Evolutionary conservation across 176 grass and related monocot genomes (phyloP), one percentile per base, ranked within the genome.

Genomic region (Oryza glumipatula): DNA sequence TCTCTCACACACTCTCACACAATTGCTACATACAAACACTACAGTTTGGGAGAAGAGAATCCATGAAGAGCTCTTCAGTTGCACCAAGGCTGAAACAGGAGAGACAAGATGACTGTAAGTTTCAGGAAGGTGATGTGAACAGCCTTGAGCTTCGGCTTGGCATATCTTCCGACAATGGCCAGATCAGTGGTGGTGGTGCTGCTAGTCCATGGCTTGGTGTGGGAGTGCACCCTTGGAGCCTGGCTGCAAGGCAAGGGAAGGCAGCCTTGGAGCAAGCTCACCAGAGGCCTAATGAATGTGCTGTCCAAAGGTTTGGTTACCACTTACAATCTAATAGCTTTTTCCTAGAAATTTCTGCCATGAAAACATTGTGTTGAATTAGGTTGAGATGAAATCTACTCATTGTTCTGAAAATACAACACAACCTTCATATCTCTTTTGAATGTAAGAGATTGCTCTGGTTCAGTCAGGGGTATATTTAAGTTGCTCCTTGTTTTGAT

Each of bases 71-170:
- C 21, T 49, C 84, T 71, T 65, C 79, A n/a, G 65, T 52, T 82
- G 76, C 74, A 52, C 64, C 58, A 78, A 80, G 41, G n/a, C 69
- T 84, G 52, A 82, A 85, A 85, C 81, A 82, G 23, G 81, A 82
- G 79, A 68, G 85, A 74, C 54, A 30, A 79, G 44, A 48, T 48
- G 79, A 23, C 46, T 69, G 43, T 3, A 67, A 67, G 33, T 61
- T 72, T 51, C 54, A 66, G 23, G 80, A 43, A 45, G 73, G 86
- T 22, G 75, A 39, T 52, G 73, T 71, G 36, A 88, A 36, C 32
- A 72, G 81, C 79, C 83, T 94, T 70, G 93, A 94, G 79, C 90
- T 94, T 46, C 88, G 93, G 87, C 90, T 94, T 15, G 87, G 90
- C 48, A 86, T 94, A 33, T 90, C 85, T 73, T 85, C 76, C 10